A percentile compares a stretch with the other conserved stretches of the same genome.
Conservation (phyloP, 2,329 filamentous ascomycete genomes). For the Paecilomyces sp. region DNA sequence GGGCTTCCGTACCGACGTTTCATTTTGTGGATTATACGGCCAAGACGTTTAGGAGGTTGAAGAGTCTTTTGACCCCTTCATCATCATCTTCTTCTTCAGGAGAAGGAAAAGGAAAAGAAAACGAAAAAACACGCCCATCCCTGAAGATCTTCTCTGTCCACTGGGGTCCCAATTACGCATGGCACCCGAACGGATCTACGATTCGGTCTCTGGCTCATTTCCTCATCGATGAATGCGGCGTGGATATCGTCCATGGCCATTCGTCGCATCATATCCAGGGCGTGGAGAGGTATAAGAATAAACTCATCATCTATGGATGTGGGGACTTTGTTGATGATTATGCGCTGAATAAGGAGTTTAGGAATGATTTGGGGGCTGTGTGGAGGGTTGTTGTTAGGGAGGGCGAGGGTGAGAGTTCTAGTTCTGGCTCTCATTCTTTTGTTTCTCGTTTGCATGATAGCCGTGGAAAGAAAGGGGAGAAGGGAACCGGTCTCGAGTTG, state of each 20-base stretch:
- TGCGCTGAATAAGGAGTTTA: conserved; percentile 22
- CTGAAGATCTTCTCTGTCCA: conserved; percentile 34
- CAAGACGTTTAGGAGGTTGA: conserved; percentile 14
- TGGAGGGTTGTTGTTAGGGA: conserved; percentile 28
- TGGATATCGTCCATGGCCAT: conserved; percentile 36
- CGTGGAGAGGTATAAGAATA: conserved; percentile 29
- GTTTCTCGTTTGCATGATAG: not conserved
- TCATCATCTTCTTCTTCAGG: not conserved
- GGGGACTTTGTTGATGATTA: conserved; percentile 40
- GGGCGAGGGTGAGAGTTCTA: not conserved
- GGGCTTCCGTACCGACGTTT: conserved; percentile 24
- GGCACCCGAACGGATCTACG: conserved; percentile 20
- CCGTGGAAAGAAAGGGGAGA: not conserved
- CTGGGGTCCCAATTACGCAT: conserved; percentile 36
- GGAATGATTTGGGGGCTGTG: conserved; percentile 34
- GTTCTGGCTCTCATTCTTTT: not conserved
- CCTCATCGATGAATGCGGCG: conserved; percentile 33
- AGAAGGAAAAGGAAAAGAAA: not conserved
- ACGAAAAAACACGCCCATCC: not conserved
- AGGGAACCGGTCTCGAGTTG: conserved; percentile 9
- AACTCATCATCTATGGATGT: conserved; percentile 34
- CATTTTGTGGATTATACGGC: conserved; percentile 30
- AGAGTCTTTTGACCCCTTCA: conserved; percentile 9
- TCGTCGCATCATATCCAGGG: conserved; percentile 37
- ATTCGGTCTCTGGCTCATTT: conserved; percentile 31